Conservation (phyloP, 495 filamentous ascomycete genomes). For the Apiosordaria backusii region DNA sequence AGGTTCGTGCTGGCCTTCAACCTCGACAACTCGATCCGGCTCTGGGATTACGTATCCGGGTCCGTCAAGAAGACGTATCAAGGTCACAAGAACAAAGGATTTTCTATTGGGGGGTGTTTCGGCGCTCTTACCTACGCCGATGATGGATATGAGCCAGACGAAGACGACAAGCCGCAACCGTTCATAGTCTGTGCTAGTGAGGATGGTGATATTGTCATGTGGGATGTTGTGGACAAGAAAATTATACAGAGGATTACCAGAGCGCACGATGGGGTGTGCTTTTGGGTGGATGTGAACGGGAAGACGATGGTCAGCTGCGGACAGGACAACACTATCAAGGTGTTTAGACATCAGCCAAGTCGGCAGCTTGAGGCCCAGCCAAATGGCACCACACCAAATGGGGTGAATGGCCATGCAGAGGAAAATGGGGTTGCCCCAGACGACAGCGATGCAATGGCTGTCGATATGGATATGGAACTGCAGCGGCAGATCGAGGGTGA, state of each 20-base stretch:
- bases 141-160: conserved; percentile 23
- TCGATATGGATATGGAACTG: conserved; percentile 24
- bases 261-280: conserved; percentile 75
- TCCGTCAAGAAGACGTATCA: conserved; percentile 92
- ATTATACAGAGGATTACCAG: conserved; percentile 65
- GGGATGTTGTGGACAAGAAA: conserved; percentile 85
- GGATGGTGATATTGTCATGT: conserved; percentile 77
- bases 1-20: conserved; percentile 88
- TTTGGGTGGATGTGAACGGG: conserved; percentile 67
- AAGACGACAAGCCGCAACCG: conserved; percentile 16
- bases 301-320: conserved; percentile 47
- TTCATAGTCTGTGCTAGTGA: conserved; percentile 84
- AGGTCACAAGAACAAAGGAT: conserved; percentile 82
- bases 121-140: conserved; percentile 53
- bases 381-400: background rate
- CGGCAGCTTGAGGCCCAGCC: conserved; percentile 5
- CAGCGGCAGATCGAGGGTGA: conserved; percentile 26
- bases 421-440: conserved; percentile 3
- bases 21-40: conserved; percentile 79
- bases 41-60: conserved; percentile 93
- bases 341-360: conserved; percentile 35
- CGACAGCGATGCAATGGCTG: conserved; percentile 9
- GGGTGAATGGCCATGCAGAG: conserved; percentile 11
- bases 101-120: conserved; percentile 78
- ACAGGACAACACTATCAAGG: conserved; percentile 40